Base-by-base conservation (phyloP, 805 yeast genomes). In the Zygotorulaspora chibaensis region DNA sequence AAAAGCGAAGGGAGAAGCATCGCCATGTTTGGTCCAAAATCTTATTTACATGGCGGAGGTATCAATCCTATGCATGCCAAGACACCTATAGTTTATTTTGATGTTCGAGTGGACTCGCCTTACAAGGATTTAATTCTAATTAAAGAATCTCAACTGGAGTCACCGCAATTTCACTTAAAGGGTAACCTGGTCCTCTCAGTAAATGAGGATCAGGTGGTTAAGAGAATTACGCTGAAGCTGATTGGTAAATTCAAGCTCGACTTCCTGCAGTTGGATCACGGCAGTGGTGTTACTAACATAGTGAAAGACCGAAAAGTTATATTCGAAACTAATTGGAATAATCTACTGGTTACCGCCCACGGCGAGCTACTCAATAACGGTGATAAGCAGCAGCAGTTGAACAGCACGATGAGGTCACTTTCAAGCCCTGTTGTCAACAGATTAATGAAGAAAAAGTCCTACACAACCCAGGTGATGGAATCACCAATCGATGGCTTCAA, bases 171-270 rank as follows among this genome's bases (percentile, higher is more conserved):
- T 1, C 71, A 83, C n/a, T 65, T 93, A 30, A 66, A 80, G 0
- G 99, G 98, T 1, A 79, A 77, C 26, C 75, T 91, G 15, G 85
- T 84, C 0, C 67, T 91, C 35, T 75, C 88, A 0, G 74, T 87
- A 2, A 74, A 76, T 10, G 95, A 87, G 41, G 81, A 89, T 3
- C 63, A 85, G 25, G 59, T 78, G 3, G 75, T 89, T 34, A 81
- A 79, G 56, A 77, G 72, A 50, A 66, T 91, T 43, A 62, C 79
- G 0, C 65, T 91, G 42, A 74, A 79, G 50, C 65, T 91, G 6
- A 74, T 74, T 35, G 88, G 90, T 1, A 76, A 78, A 0, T 68
- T 87, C 56, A 61, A 76, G 72, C 52, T 85, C 76, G 87, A 75
- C 63, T 46, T 91, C 34, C 65, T 72, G 16, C 73, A 73, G 48